Evolutionary conservation across 768 basidiomycete genomes (phyloP), one percentile per base, ranked within the genome.

Genomic region (Russula dissimulans): DNA sequence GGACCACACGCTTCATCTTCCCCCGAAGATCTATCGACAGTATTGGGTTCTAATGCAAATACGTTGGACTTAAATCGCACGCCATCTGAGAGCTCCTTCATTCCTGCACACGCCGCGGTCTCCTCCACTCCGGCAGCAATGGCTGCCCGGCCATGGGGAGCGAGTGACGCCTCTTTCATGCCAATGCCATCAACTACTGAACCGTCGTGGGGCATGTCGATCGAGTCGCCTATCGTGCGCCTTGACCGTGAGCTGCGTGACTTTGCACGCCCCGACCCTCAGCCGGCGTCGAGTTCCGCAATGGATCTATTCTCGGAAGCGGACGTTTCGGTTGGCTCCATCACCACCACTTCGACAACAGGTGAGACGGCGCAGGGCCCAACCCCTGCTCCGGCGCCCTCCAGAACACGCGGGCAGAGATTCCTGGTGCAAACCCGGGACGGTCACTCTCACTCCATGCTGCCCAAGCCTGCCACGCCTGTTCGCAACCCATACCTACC

Each of bases 61-160:
- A 32, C 57, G 1, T 76, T 76, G 48, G 72, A 74, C 50, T 61
- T 79, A 4, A 81, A 80, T 63, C 71, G 77, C 12, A 77, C 79
- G 7, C 76, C 78, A 41, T 83, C 79, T 36, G 87, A 91, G 61
- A 79, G 74, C 57, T 91, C 89, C 4, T 95, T 93, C 70, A 77
- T 85, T 70, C 88, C 87, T 14, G 77, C 78, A 4, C 81, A 85
- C 53, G 87, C 79, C 8, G 87, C 87, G 0, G 76, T 86, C 56
- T 87, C 89, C 1, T 92, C 90, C 3, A 92, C 91, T 1, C 91
- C 91, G 17, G 85, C 87, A 9, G 81, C 60, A 47, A 47, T 44
- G 5, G 22, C 32, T 31, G 51, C 50, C 1, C 36, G 50, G 7
- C 39, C 56, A 15, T 39, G 38, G 39, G 41, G 31, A 31, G n/a